Conservation (phyloP, 108 stramenopile species). For the Epithemia pelagica region DNA sequence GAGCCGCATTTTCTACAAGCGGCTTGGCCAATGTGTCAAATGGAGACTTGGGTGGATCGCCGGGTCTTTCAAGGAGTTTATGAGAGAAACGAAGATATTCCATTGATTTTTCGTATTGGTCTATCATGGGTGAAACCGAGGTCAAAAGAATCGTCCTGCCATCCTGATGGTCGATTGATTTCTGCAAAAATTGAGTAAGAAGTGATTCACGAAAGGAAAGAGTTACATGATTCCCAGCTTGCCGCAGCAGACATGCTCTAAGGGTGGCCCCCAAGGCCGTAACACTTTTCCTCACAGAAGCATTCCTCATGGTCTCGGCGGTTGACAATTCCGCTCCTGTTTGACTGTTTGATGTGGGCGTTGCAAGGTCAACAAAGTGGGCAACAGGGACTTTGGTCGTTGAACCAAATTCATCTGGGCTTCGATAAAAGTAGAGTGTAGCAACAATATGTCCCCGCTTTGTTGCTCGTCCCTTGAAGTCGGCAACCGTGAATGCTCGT, state of each 20-base stretch:
- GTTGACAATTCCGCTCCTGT: constrained; percentile 12
- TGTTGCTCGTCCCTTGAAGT: constrained; percentile 25
- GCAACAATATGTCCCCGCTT: constrained; percentile 48
- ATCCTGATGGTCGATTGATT: constrained; percentile 38
- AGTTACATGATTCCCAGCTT: constrained; percentile 12
- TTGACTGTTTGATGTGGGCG: constrained; percentile 2
- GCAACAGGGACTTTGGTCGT: constrained; percentile 5
- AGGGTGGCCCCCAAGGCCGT: constrained; percentile 44
- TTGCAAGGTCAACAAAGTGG: constrained; percentile 45
- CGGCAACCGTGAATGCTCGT: constrained; percentile 14
- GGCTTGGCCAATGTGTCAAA: neutral
- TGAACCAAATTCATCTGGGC: constrained; percentile 10
- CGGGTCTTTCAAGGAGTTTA: constrained; percentile 21
- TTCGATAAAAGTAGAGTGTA: constrained; percentile 19
- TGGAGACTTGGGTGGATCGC: neutral
- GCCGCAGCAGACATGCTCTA: constrained; percentile 19
- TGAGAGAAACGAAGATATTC: constrained; percentile 54
- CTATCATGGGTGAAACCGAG: constrained; percentile 37
- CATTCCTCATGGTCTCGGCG: neutral
- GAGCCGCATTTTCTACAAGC: neutral
- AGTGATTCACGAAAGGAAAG: constrained; percentile 58
- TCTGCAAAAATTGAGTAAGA: constrained; percentile 70
- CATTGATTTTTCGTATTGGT: constrained; percentile 56
- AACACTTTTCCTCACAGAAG: constrained; percentile 42
- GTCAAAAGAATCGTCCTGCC: constrained; percentile 51